A percentile compares a stretch with the other conserved stretches of the same genome.
Conservation (phyloP, 306 rosid species). For the Sophora flavescens region DNA sequence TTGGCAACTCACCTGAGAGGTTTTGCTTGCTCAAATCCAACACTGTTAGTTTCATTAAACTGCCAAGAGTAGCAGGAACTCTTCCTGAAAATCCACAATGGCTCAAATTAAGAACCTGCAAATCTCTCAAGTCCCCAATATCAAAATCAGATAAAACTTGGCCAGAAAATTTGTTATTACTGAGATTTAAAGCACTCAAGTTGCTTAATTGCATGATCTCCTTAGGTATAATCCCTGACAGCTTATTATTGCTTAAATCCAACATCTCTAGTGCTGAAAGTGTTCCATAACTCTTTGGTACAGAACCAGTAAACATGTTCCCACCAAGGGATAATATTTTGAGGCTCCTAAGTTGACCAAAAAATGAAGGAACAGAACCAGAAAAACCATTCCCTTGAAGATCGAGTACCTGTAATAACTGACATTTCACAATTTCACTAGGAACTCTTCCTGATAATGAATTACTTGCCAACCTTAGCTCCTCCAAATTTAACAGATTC, state of each 20-base stretch:
- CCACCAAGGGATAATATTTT: constrained; percentile 63
- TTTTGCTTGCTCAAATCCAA: constrained; percentile 82
- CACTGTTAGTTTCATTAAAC: constrained; percentile 67
- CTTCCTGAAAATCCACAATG: constrained; percentile 72
- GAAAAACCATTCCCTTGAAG: constrained; percentile 63
- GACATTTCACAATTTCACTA: constrained; percentile 60
- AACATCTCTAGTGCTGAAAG: constrained; percentile 62
- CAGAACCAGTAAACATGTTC: constrained; percentile 61
- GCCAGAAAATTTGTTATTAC: constrained; percentile 71
- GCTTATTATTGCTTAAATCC: constrained; percentile 66
- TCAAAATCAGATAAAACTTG: constrained; percentile 47
- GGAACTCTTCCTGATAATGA: constrained; percentile 68
- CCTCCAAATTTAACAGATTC: constrained; percentile 58
- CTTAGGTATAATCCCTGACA: constrained; percentile 62
- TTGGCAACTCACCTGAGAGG: constrained; percentile 76
- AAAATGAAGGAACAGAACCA: constrained; percentile 63
- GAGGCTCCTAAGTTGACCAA: constrained; percentile 55
- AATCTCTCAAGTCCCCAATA: constrained; percentile 60
- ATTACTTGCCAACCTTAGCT: constrained; percentile 59
- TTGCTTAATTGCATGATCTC: constrained; percentile 66
- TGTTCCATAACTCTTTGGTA: constrained; percentile 61
- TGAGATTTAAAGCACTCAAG: constrained; percentile 69
- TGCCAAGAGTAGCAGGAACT: constrained; percentile 66
- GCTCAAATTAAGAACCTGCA: constrained; percentile 77
- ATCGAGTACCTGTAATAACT: constrained; percentile 64